Conservation (phyloP, 1,284 basidiomycete species). For the Boletellus dicymbophilus region DNA sequence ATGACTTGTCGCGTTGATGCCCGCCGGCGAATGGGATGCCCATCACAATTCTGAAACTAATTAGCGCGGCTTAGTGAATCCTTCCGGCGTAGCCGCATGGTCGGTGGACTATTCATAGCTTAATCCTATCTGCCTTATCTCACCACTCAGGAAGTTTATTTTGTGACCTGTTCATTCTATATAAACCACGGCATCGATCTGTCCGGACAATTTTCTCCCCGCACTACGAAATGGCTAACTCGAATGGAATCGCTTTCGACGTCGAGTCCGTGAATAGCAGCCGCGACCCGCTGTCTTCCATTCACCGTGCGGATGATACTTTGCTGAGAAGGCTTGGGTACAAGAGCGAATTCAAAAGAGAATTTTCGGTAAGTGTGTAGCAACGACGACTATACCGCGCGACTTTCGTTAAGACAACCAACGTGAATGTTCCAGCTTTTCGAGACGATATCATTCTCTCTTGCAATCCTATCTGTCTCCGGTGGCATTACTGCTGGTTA, state of each 20-base stretch:
- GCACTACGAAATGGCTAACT: slow-evolving; percentile 8
- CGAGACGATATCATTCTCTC: slow-evolving; percentile 65
- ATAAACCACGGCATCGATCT: too few species aligned
- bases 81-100: too few species aligned
- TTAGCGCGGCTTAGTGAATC: too few species aligned
- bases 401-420: neutral
- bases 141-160: too few species aligned
- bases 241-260: slow-evolving; percentile 2
- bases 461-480: slow-evolving; percentile 73
- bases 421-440: slow-evolving; percentile 43
- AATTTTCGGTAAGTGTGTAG: slow-evolving; percentile 59
- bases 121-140: too few species aligned
- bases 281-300: slow-evolving; percentile 3
- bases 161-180: too few species aligned
- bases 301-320: slow-evolving; percentile 43
- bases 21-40: too few species aligned
- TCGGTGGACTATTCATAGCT: too few species aligned
- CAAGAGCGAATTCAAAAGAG: slow-evolving; percentile 71
- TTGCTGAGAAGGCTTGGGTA: slow-evolving; percentile 67
- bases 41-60: too few species aligned
- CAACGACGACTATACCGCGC: neutral
- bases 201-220: neutral
- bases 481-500: slow-evolving; percentile 64
- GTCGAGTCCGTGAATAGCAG: slow-evolving; percentile 2
- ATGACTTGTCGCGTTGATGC: too few species aligned